Evolutionary conservation across 495 filamentous ascomycete genomes (phyloP), one percentile per base, ranked within the genome.

Genomic region (Astrothelium subdiscretum): DNA sequence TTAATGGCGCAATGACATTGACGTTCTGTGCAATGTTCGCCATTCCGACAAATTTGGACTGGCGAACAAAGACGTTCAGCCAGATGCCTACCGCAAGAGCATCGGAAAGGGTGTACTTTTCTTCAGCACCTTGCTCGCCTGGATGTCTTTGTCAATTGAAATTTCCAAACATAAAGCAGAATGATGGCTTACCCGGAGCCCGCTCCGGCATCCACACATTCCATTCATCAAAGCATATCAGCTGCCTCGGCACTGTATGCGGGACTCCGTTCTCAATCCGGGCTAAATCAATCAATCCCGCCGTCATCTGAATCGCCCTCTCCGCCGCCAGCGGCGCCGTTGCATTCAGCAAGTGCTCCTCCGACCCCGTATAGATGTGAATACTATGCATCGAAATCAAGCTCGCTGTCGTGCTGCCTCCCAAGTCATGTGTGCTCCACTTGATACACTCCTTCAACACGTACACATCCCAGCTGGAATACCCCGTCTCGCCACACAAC

Each of bases 221-320:
- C 88, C 88, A 91, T 72, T 91, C 88, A 71, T 92, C 88, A 70
- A 91, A 91, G 73, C 88, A 91, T 71, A 92, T 89, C 40, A 77
- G 86, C 15, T 82, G 85, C 12, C 77, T 73, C 13, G 80, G 80
- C 31, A 83, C 79, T 3, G 76, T 72, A 1, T 80, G 74, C 0
- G 84, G 75, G 1, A 89, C 81, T 1, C 70, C 69, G 65, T 84
- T 85, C 70, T 90, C 85, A 70, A 90, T 87, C 15, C 87, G 76
- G 0, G 88, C 88, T 6, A 91, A 81, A 69, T 91, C 87, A 65
- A 91, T 89, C 1, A 90, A 74, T 0, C 76, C 74, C 4, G 81
- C 81, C 0, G 85, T 77, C 58, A 88, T 86, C 69, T 88, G 78
- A 65, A 92, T 91, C 3, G 86, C 86, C 44, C 88, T 79, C 74